Evolutionary conservation across 352 stramenopile species (phyloP).

Genomic region (Plasmopara halstedii): DNA sequence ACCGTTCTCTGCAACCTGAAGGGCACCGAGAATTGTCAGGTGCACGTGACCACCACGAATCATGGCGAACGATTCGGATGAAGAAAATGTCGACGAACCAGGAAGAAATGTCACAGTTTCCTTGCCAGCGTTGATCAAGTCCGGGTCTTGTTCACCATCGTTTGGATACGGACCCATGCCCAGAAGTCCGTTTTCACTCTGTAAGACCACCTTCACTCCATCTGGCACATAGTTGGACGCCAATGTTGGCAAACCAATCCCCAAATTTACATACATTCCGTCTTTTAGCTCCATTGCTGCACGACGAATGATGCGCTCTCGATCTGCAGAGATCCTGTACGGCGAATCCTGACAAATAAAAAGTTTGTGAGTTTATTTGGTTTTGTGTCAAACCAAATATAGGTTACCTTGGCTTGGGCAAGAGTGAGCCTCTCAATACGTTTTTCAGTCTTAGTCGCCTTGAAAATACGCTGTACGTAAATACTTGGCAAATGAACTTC

Average conservation of each 20-base stretch:
- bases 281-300: constrained; percentile 85
- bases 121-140: constrained; percentile 97
- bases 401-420: constrained; percentile 33
- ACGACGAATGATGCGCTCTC: constrained; percentile 91
- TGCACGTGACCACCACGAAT: constrained; percentile 95
- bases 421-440: constrained; percentile 91
- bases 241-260: constrained; percentile 94
- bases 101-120: constrained; percentile 92
- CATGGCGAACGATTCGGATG: constrained; percentile 94
- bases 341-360: constrained; percentile 27
- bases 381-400: neutral
- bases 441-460: constrained; percentile 87
- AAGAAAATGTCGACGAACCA: constrained; percentile 92
- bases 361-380: neutral
- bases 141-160: constrained; percentile 84
- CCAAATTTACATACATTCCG: constrained; percentile 97
- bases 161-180: constrained; percentile 91
- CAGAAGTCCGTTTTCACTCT: constrained; percentile 95
- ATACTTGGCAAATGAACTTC: constrained; percentile 94
- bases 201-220: constrained; percentile 91
- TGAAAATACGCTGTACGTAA: constrained; percentile 94
- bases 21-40: constrained; percentile 93
- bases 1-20: constrained; percentile 90
- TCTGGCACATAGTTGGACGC: constrained; percentile 93
- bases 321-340: constrained; percentile 60